phyloP scores from a whole-genome alignment of 2,329 filamentous ascomycete species.

The Fusarium longipes region DNA sequence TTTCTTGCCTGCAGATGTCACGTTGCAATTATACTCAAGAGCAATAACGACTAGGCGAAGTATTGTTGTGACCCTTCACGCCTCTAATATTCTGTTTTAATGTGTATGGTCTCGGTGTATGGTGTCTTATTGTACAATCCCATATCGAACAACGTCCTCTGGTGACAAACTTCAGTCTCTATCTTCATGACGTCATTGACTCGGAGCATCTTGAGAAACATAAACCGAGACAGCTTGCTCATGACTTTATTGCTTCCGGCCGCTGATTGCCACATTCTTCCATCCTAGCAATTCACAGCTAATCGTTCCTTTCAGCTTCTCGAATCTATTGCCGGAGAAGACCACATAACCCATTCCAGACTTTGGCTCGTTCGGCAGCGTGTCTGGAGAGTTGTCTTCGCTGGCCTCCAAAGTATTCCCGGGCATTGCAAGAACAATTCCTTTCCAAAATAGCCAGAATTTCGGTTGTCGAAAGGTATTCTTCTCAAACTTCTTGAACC shows the following conservation, averaged over 20 bases:
- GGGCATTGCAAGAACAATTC: neutral
- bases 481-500: conserved; percentile 21
- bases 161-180: neutral
- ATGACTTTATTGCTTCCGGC: conserved; percentile 1
- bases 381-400: no score
- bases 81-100: no score
- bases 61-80: neutral
- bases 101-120: no score
- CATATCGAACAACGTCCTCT: no score
- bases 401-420: rapidly evolving
- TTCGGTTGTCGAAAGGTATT: conserved; percentile 29
- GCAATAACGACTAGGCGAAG: neutral
- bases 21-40: neutral
- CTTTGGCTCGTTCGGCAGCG: neutral
- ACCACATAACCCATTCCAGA: conserved; percentile 19
- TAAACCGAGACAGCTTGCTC: neutral
- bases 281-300: conserved; percentile 1
- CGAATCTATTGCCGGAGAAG: conserved; percentile 15
- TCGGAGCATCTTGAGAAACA: neutral
- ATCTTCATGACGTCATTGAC: neutral
- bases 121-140: no score
- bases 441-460: conserved; percentile 26
- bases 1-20: neutral
- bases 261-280: neutral
- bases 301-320: conserved; percentile 9